Evolutionary conservation across 2,329 filamentous ascomycete species (phyloP).

Genomic region (Ophiostoma perfectum): DNA sequence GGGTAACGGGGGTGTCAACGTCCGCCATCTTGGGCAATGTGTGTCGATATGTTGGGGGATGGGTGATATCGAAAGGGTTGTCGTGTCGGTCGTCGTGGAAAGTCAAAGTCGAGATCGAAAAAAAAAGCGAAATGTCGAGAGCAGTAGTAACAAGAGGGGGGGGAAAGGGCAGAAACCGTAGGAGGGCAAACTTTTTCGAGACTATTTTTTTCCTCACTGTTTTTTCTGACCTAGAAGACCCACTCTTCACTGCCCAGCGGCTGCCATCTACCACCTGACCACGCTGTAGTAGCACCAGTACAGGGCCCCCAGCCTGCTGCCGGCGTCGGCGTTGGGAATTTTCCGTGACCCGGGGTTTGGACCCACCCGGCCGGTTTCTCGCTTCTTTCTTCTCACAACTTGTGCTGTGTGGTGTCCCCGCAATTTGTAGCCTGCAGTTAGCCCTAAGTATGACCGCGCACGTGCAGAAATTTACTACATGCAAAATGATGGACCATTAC

Average conservation of each 20-base stretch:
- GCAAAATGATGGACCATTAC: neutral
- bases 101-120: neutral
- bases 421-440: neutral
- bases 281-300: neutral
- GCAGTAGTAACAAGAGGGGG: neutral
- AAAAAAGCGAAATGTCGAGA: neutral
- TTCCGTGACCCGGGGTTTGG: neutral
- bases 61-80: slow-evolving; percentile 17
- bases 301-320: slow-evolving; percentile 7
- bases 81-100: slow-evolving; percentile 16
- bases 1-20: slow-evolving; percentile 68
- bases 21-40: slow-evolving; percentile 69
- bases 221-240: neutral
- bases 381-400: no score
- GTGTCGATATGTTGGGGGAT: slow-evolving; percentile 26
- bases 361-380: neutral
- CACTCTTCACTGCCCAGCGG: neutral
- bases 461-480: neutral
- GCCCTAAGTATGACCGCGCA: neutral
- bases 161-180: neutral
- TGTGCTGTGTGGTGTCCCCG: slow-evolving; percentile 8
- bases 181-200: slow-evolving; percentile 19
- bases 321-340: neutral
- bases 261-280: neutral
- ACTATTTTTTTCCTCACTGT: slow-evolving; percentile 20